Percentiles rank a stretch among this genome's conserved stretches.
These are phyloP conservation scores for Cupressus sempervirens DNA, from an alignment of 75 land plant genomes.

Conservation along the genomic window DNA sequence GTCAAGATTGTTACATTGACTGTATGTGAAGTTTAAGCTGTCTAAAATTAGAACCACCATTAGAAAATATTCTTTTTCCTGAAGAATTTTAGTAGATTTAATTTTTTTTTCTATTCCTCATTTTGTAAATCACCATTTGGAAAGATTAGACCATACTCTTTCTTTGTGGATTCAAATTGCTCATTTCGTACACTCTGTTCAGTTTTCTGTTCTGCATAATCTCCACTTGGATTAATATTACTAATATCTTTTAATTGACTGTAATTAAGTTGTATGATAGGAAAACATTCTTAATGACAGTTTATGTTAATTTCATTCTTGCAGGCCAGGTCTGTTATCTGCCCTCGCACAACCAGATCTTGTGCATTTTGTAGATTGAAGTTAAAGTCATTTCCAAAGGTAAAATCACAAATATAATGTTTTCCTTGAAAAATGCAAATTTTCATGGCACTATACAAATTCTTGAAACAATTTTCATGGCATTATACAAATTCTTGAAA, in stretches of 20 bases:
- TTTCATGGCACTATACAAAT: neutral
- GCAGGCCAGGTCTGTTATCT: slow-evolving; percentile 10
- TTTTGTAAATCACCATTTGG: neutral
- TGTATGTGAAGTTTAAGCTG: neutral
- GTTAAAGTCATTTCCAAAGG: slow-evolving; percentile 2
- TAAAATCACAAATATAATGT: neutral
- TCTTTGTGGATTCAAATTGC: neutral
- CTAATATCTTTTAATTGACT: neutral
- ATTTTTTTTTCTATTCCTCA: neutral
- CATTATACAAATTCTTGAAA: neutral
- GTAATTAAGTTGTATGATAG: neutral
- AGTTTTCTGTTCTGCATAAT: neutral
- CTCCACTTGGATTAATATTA: neutral
- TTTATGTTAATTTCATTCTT: slow-evolving; percentile 1
- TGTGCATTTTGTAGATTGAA: neutral
- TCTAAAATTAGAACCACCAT: too few relatives aligned
- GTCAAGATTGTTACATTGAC: neutral
- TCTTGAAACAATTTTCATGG: neutral
- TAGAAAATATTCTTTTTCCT: too few relatives aligned
- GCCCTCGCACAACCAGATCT: neutral
- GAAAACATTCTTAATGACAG: neutral
- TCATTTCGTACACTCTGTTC: neutral
- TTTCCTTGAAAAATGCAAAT: neutral
- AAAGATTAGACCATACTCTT: neutral
- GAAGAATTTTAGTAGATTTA: too few relatives aligned